Base-by-base conservation (phyloP, 2,329 filamentous ascomycete species). In the Sclerotinia borealis region DNA sequence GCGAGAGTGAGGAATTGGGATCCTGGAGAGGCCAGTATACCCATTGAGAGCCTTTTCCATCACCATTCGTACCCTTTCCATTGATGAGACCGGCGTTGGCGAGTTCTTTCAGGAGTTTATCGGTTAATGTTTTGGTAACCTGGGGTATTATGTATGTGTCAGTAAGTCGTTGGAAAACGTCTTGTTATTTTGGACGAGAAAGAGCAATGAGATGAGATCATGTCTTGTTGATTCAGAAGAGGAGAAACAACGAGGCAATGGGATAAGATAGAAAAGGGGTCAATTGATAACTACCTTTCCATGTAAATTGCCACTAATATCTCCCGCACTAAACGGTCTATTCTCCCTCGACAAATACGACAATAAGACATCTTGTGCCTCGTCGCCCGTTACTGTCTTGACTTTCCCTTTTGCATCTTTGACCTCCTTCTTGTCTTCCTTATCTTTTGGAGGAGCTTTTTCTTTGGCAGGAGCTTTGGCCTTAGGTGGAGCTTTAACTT, bases 91-190 rank as follows among this genome's bases (percentile, higher is more conserved):
- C 82, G 48, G 78, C 79, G 68, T 87, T 84, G 65, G 85, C 81
- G 72, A 89, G 76, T 64, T 88, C 85, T 69, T 85, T 86, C 39
- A 89, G 76, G 37, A 83, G 71, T 73, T 88, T 89, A 34, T 80
- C 80, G 29, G 85, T 80, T 49, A 83, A 78, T 15, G 84, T 83
- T 81, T 71, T 66, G 9, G 65, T 70, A 22, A 71, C 64, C 72
- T 74, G 41, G 1, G 15, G 17, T 15, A 22, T 47, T 66, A 36
- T 7, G 17, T 19, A 3, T 61, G n/a, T 45, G 59, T 69, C 34
- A 68, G 55, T 51, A 22, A 22, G 11, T 41, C 11, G 36, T 9
- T 4, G 17, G 15, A 7, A 19, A 17, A 27, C 3, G n/a, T 13
- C 9, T 39, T 25, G 22, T 56, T 43, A 37, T 3, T 22, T 22